Evolutionary conservation across 805 yeast genomes (phyloP).

Genomic region (Starmerella roubikii): DNA sequence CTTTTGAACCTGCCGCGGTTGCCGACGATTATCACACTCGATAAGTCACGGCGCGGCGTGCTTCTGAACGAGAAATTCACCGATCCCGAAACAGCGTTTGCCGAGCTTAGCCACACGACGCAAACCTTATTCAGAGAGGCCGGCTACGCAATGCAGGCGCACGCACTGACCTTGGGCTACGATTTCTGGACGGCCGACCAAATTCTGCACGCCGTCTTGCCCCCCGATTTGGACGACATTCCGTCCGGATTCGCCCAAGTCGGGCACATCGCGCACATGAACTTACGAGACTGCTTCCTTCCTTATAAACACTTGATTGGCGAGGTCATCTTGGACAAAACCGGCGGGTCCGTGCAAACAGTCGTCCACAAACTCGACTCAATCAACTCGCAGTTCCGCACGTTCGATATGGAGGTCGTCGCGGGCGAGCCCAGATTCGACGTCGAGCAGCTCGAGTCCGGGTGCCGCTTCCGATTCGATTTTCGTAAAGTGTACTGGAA

Average conservation of each 20-base stretch:
- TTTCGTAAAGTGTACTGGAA: slow-evolving; percentile 96
- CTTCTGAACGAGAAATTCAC: slow-evolving; percentile 37
- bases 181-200: slow-evolving; percentile 85
- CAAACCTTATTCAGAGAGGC: slow-evolving; percentile 35
- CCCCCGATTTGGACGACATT: slow-evolving; percentile 55
- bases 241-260: slow-evolving; percentile 89
- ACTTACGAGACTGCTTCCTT: slow-evolving; percentile 68
- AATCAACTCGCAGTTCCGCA: slow-evolving; percentile 77
- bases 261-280: slow-evolving; percentile 92
- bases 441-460: slow-evolving; percentile 79
- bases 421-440: slow-evolving; percentile 63
- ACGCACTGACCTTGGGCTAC: slow-evolving; percentile 48
- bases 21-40: slow-evolving; percentile 47
- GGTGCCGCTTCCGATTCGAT: slow-evolving; percentile 75
- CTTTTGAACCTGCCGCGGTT: slow-evolving; percentile 58
- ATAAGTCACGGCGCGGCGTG: slow-evolving; percentile 36
- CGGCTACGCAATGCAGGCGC: slow-evolving; percentile 37
- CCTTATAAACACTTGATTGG: slow-evolving; percentile 77
- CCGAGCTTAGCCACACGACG: slow-evolving; percentile 33
- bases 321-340: slow-evolving; percentile 78
- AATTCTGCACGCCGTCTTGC: slow-evolving; percentile 61
- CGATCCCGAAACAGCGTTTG: slow-evolving; percentile 23
- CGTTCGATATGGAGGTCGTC: slow-evolving; percentile 83
- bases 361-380: slow-evolving; percentile 86
- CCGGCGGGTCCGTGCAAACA: slow-evolving; percentile 48